These are phyloP conservation scores for Cytospora piceae DNA, from an alignment of 2,329 filamentous ascomycete genomes.

Conservation along the genomic window DNA sequence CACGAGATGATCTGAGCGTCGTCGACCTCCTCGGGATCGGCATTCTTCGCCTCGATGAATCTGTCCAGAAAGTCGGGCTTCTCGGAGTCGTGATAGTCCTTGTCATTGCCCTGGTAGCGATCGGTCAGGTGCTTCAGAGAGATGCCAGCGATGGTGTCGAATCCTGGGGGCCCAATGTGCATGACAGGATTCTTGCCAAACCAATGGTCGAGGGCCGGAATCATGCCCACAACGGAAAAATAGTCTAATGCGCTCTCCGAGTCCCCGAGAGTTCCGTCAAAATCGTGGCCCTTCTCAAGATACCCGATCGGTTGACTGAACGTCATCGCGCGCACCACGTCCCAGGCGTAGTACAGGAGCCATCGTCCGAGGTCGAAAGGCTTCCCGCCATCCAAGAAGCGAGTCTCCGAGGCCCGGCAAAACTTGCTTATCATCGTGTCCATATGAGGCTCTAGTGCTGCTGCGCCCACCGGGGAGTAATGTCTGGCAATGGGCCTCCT, in stretches of 20 bases:
- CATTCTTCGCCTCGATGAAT: constrained; percentile 45
- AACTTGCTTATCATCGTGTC: constrained; percentile 40
- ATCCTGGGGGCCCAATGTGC: constrained; percentile 40
- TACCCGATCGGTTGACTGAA: constrained; percentile 49
- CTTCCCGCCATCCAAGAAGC: constrained; percentile 36
- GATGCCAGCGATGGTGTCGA: constrained; percentile 38
- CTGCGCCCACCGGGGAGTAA: constrained; percentile 39
- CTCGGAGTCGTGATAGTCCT: constrained; percentile 33
- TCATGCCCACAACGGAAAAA: constrained; percentile 35
- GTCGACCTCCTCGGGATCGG: constrained; percentile 35
- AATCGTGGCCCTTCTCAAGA: constrained; percentile 43
- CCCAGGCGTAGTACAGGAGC: constrained; percentile 39
- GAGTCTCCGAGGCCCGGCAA: constrained; percentile 36
- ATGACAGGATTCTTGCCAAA: constrained; percentile 46
- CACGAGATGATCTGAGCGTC: constrained; percentile 43
- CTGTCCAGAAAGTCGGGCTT: constrained; percentile 45
- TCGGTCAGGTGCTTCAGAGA: constrained; percentile 37
- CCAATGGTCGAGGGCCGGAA: constrained; percentile 41
- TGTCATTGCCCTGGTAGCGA: constrained; percentile 38
- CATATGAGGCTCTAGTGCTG: constrained; percentile 39
- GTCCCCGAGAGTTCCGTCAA: constrained; percentile 41
- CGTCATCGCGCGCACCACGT: constrained; percentile 46
- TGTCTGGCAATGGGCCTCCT: constrained; percentile 45
- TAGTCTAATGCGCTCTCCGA: constrained; percentile 40
- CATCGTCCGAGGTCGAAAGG: constrained; percentile 20